Conservation (phyloP, 108 stramenopile genomes). For the Asterionellopsis glacialis region DNA sequence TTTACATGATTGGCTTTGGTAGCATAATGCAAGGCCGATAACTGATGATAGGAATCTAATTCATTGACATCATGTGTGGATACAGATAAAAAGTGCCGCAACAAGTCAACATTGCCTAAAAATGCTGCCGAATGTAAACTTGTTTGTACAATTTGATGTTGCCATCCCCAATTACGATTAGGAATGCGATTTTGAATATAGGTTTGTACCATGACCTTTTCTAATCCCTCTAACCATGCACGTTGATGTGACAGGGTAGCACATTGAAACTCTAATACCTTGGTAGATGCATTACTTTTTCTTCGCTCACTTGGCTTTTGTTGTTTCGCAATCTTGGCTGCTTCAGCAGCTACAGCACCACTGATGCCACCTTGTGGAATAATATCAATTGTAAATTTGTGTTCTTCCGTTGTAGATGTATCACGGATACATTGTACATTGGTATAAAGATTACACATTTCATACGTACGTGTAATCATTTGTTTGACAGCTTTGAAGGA, state of each 20-base stretch:
- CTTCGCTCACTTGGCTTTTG: background rate
- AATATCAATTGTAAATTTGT: conserved; percentile 4
- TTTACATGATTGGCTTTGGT: conserved; percentile 13
- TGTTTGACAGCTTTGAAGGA: conserved; percentile 5
- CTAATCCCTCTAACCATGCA: conserved; percentile 27
- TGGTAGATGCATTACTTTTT: background rate
- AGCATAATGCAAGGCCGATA: conserved; percentile 25
- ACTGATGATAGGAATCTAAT: conserved; percentile 20
- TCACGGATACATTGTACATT: conserved; percentile 11
- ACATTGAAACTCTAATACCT: conserved; percentile 5
- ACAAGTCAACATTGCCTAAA: background rate
- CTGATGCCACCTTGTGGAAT: conserved; percentile 7
- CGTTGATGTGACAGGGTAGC: conserved; percentile 3
- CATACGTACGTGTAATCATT: conserved; percentile 1
- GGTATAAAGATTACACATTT: conserved; percentile 22
- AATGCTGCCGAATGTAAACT: conserved; percentile 1
- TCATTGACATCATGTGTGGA: conserved; percentile 7
- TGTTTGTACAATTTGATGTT: background rate
- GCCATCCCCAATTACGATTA: background rate
- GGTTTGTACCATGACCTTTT: conserved; percentile 11
- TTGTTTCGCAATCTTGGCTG: background rate
- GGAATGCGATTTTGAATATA: background rate
- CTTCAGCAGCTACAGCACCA: background rate
- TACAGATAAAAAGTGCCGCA: background rate
- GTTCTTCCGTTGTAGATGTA: background rate